Evolutionary conservation across 2,329 filamentous ascomycete species (phyloP).

Genomic region (Epichloe gansuensis): DNA sequence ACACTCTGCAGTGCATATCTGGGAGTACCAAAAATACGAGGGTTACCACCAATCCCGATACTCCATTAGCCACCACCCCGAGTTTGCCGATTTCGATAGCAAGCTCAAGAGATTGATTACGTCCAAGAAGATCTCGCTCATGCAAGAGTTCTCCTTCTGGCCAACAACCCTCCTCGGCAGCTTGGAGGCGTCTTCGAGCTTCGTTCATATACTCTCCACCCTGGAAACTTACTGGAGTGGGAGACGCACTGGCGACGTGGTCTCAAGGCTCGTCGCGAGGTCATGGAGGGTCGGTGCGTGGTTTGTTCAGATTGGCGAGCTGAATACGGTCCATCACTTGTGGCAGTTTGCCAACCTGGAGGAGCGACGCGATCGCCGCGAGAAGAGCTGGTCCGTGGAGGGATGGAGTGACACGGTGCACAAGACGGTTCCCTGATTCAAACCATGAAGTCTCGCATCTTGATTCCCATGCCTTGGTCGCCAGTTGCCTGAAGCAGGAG

Average conservation of each 20-base stretch:
- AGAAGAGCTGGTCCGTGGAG: constrained; percentile 90
- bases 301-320: constrained; percentile 96
- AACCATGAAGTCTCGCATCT: constrained; percentile 84
- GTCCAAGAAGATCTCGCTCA: constrained; percentile 77
- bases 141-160: constrained; percentile 99
- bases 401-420: constrained; percentile 97
- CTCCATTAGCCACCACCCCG: constrained; percentile 70
- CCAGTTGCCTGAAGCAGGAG: constrained; percentile 57
- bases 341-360: constrained; percentile 98
- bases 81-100: constrained; percentile 70
- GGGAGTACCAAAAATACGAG: constrained; percentile 96
- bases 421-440: constrained; percentile 98
- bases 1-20: constrained; percentile 70
- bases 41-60: constrained; percentile 90
- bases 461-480: constrained; percentile 94
- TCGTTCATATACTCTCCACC: constrained; percentile 90
- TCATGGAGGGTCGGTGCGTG: constrained; percentile 98
- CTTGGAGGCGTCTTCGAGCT: constrained; percentile 92
- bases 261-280: constrained; percentile 78
- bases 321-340: constrained; percentile 95
- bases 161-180: constrained; percentile 78
- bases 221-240: constrained; percentile 94
- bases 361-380: constrained; percentile 77
- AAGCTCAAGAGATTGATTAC: constrained; percentile 79
- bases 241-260: constrained; percentile 96